Percentiles rank a stretch among this genome's conserved stretches.
Evolutionary conservation across 345 rosid species (phyloP).

Genomic region (Salix exigua): DNA sequence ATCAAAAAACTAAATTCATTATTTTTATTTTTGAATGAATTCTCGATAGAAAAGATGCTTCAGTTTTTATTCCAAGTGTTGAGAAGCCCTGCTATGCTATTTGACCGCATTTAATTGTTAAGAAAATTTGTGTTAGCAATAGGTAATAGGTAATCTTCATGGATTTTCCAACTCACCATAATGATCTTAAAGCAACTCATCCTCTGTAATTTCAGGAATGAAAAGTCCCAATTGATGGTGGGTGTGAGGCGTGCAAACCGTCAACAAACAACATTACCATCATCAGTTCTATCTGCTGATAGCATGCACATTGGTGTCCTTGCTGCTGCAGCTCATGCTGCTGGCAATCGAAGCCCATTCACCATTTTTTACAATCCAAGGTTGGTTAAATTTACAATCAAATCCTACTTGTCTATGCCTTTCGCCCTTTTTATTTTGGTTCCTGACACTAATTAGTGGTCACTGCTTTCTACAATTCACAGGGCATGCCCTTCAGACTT

Average conservation of each 20-base stretch:
- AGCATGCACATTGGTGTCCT: slow-evolving; percentile 99
- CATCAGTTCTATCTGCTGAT: slow-evolving; percentile 92
- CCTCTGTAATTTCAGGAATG: slow-evolving; percentile 56
- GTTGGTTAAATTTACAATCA: slow-evolving; percentile 31
- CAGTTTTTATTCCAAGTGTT: neutral
- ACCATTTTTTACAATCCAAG: slow-evolving; percentile 96
- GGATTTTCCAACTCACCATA: neutral
- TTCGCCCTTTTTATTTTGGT: neutral
- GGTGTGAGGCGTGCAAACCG: slow-evolving; percentile 92
- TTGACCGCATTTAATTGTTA: neutral
- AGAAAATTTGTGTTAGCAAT: neutral
- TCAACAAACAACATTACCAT: slow-evolving; percentile 82
- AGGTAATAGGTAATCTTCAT: neutral
- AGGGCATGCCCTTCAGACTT: slow-evolving; percentile 87
- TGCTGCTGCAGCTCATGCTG: slow-evolving; percentile 99
- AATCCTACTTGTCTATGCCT: too few species aligned
- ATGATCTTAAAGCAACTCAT: neutral
- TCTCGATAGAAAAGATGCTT: neutral
- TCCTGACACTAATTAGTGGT: neutral
- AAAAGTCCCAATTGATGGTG: slow-evolving; percentile 88
- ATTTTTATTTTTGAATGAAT: neutral
- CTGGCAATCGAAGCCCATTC: slow-evolving; percentile 75
- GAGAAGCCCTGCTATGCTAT: neutral
- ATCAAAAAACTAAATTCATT: neutral
- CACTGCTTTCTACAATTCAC: neutral